Conservation (phyloP, 2,329 filamentous ascomycete genomes). For the Cephalotrichum gorgonifer region DNA sequence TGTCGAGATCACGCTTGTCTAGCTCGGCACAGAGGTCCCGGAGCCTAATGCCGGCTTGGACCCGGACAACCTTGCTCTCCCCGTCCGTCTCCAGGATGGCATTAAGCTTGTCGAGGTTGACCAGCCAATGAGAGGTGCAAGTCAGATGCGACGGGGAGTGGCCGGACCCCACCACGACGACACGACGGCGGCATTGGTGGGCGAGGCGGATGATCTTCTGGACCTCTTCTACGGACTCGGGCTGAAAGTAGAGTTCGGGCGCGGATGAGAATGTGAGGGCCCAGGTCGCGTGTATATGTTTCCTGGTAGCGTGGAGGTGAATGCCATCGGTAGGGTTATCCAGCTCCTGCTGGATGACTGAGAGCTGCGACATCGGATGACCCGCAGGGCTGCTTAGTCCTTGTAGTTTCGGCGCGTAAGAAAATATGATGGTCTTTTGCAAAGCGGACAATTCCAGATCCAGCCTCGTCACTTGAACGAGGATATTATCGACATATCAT, state of each 20-base stretch:
- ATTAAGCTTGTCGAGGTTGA: slow-evolving; percentile 82
- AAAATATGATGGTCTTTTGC: not conserved
- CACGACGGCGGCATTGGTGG: slow-evolving; percentile 65
- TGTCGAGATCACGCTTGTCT: slow-evolving; percentile 65
- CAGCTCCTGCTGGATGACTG: slow-evolving; percentile 2
- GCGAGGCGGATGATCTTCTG: slow-evolving; percentile 76
- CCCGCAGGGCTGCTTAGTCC: not conserved
- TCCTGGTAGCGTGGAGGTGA: slow-evolving; percentile 64
- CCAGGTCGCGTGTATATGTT: slow-evolving; percentile 84
- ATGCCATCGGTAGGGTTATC: slow-evolving; percentile 1
- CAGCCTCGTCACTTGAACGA: not conserved
- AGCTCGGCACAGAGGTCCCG: slow-evolving; percentile 63
- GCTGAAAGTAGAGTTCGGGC: slow-evolving; percentile 86
- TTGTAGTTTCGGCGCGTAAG: not conserved
- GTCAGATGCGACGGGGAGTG: slow-evolving; percentile 91
- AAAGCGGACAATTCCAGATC: slow-evolving; percentile 1
- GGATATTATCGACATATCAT: not conserved
- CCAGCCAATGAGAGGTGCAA: slow-evolving; percentile 86
- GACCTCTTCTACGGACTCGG: slow-evolving; percentile 68
- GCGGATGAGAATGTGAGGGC: slow-evolving; percentile 82
- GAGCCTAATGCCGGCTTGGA: slow-evolving; percentile 84
- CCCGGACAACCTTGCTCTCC: slow-evolving; percentile 55
- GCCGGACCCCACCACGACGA: slow-evolving; percentile 80
- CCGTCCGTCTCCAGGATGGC: slow-evolving; percentile 60
- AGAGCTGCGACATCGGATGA: not conserved